These are phyloP conservation scores for Arachis hypogaea DNA, from an alignment of 306 rosid genomes.

Conservation along the genomic window DNA sequence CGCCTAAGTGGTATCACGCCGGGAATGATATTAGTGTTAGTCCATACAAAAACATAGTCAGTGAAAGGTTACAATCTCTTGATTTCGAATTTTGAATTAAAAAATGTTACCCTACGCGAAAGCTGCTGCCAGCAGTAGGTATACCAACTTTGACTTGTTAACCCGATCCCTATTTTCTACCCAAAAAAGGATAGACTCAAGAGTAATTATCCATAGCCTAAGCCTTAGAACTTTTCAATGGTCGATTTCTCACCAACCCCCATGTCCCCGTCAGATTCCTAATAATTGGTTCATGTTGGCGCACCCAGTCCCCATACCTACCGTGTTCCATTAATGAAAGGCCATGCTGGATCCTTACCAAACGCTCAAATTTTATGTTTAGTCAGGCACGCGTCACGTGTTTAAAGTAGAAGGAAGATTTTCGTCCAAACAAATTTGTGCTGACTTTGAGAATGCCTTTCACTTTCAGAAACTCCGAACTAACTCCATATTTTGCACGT, in stretches of 20 bases:
- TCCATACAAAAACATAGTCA: background rate
- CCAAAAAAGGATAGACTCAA: background rate
- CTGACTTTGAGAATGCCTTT: background rate
- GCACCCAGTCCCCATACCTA: slow-evolving; percentile 12
- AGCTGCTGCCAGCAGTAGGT: slow-evolving; percentile 46
- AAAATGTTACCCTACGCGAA: slow-evolving; percentile 2
- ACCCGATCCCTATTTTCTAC: slow-evolving; percentile 11
- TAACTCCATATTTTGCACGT: background rate
- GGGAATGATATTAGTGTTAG: background rate
- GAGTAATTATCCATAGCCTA: slow-evolving; percentile 3
- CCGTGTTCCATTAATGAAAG: background rate
- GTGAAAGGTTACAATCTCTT: background rate
- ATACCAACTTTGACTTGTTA: slow-evolving; percentile 50
- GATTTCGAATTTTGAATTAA: slow-evolving; percentile 5
- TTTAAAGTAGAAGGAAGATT: background rate
- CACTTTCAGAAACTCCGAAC: background rate
- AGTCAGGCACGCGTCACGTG: too few relatives aligned
- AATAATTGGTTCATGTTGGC: background rate
- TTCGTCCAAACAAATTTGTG: slow-evolving; percentile 1
- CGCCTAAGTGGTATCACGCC: background rate
- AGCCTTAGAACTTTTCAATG: background rate
- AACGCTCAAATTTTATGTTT: background rate
- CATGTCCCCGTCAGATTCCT: slow-evolving; percentile 35
- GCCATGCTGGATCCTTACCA: background rate
- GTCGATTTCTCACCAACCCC: slow-evolving; percentile 50